Base-by-base conservation (phyloP, 1,284 basidiomycete species). In the Ganoderma boninense region DNA sequence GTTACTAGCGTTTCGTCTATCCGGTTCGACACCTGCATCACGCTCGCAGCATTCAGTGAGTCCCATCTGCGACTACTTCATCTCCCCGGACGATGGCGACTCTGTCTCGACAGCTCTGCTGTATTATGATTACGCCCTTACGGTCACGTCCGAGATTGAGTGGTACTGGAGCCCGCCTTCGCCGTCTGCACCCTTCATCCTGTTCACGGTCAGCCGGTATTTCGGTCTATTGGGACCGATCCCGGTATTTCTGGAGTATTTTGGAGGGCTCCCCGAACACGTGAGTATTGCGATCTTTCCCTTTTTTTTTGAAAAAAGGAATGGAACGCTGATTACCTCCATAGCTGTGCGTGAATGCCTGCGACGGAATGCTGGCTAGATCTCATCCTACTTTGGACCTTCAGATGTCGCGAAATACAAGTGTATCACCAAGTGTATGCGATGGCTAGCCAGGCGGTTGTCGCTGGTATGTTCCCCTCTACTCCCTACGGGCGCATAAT, bases 181-280 rank as follows among this genome's bases (percentile, higher is more conserved):
- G 13, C 61, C 60, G 11, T 71, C 69, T 2, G 44, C 54, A 3
- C 65, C 66, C 6, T 74, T 69, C 40, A 32, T 72, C 13, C 62
- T 73, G 38, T 76, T 73, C 59, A 64, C 68, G 3, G 16, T 71
- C 32, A 75, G 71, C 61, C 71, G 74, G 1, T 75, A 75, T 38
- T 57, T 72, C 8, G 67, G 69, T 11, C 40, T 75, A 8, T 26
- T 74, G 13, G 74, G 74, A 4, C 73, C 71, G 1, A 70, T 75
- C 4, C 74, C 74, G 2, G 67, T 75, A 23, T 71, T 74, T 38
- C 65, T 74, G n/a, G 74, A 75, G 61, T 75, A 70, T 44, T 70
- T 75, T n/a, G 49, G 52, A 5, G 32, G 56, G 35, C 32, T 67
- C 13, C 64, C 70, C 6, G 66, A 71, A 59, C 52, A 67, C 35